Evolutionary conservation across 2,329 filamentous ascomycete genomes (phyloP).

Genomic region (Fusarium equiseti): DNA sequence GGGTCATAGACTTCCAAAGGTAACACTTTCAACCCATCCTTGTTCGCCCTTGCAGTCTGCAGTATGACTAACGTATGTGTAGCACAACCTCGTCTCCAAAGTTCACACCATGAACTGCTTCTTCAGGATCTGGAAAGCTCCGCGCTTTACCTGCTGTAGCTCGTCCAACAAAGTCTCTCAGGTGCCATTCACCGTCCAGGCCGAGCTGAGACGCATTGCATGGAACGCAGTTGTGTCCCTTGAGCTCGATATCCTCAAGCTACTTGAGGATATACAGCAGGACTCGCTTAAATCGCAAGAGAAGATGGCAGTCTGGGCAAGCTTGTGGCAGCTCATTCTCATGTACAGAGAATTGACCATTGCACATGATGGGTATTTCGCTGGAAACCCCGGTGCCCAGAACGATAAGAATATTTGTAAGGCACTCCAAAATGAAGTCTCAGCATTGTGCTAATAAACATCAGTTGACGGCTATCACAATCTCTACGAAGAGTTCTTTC

Average conservation of each 20-base stretch:
- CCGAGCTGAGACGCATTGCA: constrained; percentile 57
- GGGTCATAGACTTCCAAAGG: constrained; percentile 55
- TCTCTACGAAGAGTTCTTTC: constrained; percentile 53
- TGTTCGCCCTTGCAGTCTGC: not conserved
- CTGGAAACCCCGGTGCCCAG: constrained; percentile 37
- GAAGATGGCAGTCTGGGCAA: constrained; percentile 60
- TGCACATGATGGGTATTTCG: constrained; percentile 49
- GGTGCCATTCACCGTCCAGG: constrained; percentile 57
- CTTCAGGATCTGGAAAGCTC: constrained; percentile 62
- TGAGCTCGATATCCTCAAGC: constrained; percentile 56
- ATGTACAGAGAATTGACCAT: constrained; percentile 60
- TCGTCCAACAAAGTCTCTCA: constrained; percentile 53
- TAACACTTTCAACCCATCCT: constrained; percentile 45
- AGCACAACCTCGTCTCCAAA: constrained; percentile 58
- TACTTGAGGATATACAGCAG: constrained; percentile 57
- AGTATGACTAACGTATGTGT: constrained; percentile 36
- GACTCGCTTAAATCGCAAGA: constrained; percentile 55
- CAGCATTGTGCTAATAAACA: constrained; percentile 21
- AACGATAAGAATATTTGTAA: constrained; percentile 46
- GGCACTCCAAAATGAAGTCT: not conserved
- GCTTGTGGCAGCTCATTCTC: constrained; percentile 63
- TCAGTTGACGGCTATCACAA: constrained; percentile 44
- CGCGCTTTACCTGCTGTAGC: constrained; percentile 57
- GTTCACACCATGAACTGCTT: constrained; percentile 63
- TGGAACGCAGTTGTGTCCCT: constrained; percentile 52